Base-by-base conservation (phyloP, 306 rosid genomes). In the Lotus japonicus region DNA sequence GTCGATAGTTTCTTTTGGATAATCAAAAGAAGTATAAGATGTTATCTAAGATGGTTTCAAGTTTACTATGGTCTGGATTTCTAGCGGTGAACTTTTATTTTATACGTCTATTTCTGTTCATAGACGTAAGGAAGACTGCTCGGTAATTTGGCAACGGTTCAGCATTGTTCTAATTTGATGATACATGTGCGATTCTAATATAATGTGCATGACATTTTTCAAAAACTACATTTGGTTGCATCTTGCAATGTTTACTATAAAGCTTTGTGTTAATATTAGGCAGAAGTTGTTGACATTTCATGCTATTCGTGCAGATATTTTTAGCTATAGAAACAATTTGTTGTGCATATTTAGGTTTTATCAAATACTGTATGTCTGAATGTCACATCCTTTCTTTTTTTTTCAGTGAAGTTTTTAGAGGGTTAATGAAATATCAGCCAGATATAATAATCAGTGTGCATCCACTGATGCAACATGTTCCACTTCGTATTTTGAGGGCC, bases 381-480 rank as follows among this genome's bases (percentile, higher is more conserved):
- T 77, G 64, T 46, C 28, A 36, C 58, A 49, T 70, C 26, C 41
- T 28, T 18, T 57, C 26, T 56, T 26, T 19, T 69, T 62, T 58
- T 57, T 49, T 14, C 79, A 92, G 96, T 31, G 89, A 85, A 79
- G 86, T 92, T 58, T 96, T 96, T 17, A 92, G 86, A 80, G 99
- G 99, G 48, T 50, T 94, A 68, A 86, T 94, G 99, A 90, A 94
- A 83, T 94, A 94, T 79, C 87, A 83, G 77, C 99, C 99, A n/a
- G 96, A 94, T 80, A 88, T 94, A 64, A 94, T 94, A 65, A 94
- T 94, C 82, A 94, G 99, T 70, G 99, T 94, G 41, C 99, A 94
- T 76, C 99, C 99, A 4, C 80, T 94, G 74, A 94, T 94, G 99
- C 99, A 94, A 38, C 99, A 94, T 4, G 99, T 94, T 69, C 97